These are phyloP conservation scores for Fragaria vesca DNA, from an alignment of 306 rosid species.

Conservation along the genomic window DNA sequence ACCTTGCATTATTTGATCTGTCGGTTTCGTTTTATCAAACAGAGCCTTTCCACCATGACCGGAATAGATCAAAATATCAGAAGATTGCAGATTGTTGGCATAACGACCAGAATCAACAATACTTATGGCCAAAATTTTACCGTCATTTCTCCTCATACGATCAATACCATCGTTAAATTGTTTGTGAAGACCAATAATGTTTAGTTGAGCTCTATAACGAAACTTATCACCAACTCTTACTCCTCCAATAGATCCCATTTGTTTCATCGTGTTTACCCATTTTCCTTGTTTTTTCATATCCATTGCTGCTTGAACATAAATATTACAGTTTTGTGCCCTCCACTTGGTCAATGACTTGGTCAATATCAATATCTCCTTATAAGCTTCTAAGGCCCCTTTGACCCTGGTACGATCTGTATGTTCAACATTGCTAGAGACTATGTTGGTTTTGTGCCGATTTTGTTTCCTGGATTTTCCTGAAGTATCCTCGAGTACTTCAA, in stretches of 20 bases:
- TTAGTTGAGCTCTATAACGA: slow-evolving; percentile 30
- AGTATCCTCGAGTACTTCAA: neutral
- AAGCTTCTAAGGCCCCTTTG: slow-evolving; percentile 13
- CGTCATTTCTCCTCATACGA: slow-evolving; percentile 15
- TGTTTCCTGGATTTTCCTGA: neutral
- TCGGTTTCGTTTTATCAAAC: neutral
- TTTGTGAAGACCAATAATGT: slow-evolving; percentile 43
- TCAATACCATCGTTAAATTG: slow-evolving; percentile 29
- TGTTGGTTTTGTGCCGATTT: neutral
- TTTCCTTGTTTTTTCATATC: neutral
- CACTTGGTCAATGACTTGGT: neutral
- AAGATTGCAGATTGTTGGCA: slow-evolving; percentile 7
- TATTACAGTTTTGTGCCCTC: neutral
- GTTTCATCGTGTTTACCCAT: slow-evolving; percentile 19
- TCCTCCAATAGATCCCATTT: slow-evolving; percentile 32
- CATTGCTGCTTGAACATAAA: neutral
- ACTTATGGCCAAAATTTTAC: slow-evolving; percentile 33
- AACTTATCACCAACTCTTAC: slow-evolving; percentile 44
- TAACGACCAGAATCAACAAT: slow-evolving; percentile 35
- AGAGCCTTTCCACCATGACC: slow-evolving; percentile 43
- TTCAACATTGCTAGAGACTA: neutral
- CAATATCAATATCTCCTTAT: neutral
- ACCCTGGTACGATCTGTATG: slow-evolving; percentile 22
- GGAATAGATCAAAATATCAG: slow-evolving; percentile 24
- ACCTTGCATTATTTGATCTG: slow-evolving; percentile 31